These are phyloP conservation scores for Candida broadrunensis DNA, from an alignment of 805 yeast species.

Conservation along the genomic window DNA sequence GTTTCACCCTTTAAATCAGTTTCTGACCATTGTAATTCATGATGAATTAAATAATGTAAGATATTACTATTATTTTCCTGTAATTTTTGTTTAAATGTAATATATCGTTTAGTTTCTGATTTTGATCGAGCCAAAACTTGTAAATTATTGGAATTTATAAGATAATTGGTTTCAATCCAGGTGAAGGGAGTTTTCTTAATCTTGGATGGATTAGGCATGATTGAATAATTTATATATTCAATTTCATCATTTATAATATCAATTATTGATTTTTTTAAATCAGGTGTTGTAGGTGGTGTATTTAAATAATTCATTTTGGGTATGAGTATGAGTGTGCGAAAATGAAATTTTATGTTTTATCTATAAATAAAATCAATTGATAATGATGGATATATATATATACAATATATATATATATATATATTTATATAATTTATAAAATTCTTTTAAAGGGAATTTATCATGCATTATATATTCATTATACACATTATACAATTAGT, in stretches of 20 bases:
- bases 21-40: slow-evolving; percentile 51
- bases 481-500: too few relatives aligned
- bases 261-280: background rate
- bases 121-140: slow-evolving; percentile 49
- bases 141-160: slow-evolving; percentile 41
- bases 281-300: slow-evolving; percentile 10
- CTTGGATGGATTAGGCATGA: slow-evolving; percentile 38
- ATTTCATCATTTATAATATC: slow-evolving; percentile 9
- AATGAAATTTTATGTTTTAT: too few relatives aligned
- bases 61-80: slow-evolving; percentile 34
- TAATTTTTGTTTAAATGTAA: slow-evolving; percentile 42
- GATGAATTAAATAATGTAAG: slow-evolving; percentile 45
- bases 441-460: too few relatives aligned
- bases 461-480: too few relatives aligned
- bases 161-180: slow-evolving; percentile 42
- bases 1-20: slow-evolving; percentile 16
- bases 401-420: too few relatives aligned
- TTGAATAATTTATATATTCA: slow-evolving; percentile 23
- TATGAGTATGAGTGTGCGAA: too few relatives aligned
- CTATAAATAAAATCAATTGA: too few relatives aligned
- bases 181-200: slow-evolving; percentile 34
- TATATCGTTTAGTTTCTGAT: slow-evolving; percentile 42
- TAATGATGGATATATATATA: too few relatives aligned
- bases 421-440: too few relatives aligned
- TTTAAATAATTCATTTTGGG: background rate